Conservation (phyloP, 768 basidiomycete species). For the Ramaria rubella region DNA sequence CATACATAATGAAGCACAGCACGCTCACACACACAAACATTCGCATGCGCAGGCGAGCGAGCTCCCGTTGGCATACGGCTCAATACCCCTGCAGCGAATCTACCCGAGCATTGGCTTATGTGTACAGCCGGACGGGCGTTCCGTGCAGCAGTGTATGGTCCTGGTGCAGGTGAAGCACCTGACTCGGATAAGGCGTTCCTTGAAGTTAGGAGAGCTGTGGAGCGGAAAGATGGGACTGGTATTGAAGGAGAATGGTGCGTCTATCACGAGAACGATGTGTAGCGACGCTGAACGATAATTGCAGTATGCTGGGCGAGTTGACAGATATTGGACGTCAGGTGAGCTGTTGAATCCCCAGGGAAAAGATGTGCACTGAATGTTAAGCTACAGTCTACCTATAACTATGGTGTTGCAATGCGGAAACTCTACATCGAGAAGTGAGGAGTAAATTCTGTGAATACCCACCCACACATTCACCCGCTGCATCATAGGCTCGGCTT, state of each 20-base stretch:
- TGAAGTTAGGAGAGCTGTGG: conserved; percentile 43
- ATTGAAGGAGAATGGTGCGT: conserved; percentile 60
- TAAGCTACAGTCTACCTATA: conserved; percentile 52
- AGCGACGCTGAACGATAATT: neutral
- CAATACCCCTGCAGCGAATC: conserved; percentile 50
- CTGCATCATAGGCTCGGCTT: conserved; percentile 48
- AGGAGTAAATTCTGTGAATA: conserved; percentile 10
- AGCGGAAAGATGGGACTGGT: conserved; percentile 47
- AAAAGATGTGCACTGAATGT: neutral
- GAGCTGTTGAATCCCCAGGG: conserved; percentile 10
- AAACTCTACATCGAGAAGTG: conserved; percentile 63
- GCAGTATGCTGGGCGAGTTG: conserved; percentile 63
- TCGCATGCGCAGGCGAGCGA: conserved; percentile 50
- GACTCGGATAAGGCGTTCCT: conserved; percentile 14
- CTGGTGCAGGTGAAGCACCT: neutral
- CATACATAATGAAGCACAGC: neutral
- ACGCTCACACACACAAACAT: neutral
- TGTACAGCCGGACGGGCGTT: conserved; percentile 20
- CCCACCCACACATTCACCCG: neutral
- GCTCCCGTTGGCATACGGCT: conserved; percentile 69
- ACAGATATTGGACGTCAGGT: conserved; percentile 68
- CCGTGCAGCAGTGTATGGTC: conserved; percentile 16
- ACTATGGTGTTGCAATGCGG: conserved; percentile 53
- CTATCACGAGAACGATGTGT: neutral
- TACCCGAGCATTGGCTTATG: conserved; percentile 55